phyloP scores from a whole-genome alignment of 176 grass and related monocot species.

The Aechmea fasciata region DNA sequence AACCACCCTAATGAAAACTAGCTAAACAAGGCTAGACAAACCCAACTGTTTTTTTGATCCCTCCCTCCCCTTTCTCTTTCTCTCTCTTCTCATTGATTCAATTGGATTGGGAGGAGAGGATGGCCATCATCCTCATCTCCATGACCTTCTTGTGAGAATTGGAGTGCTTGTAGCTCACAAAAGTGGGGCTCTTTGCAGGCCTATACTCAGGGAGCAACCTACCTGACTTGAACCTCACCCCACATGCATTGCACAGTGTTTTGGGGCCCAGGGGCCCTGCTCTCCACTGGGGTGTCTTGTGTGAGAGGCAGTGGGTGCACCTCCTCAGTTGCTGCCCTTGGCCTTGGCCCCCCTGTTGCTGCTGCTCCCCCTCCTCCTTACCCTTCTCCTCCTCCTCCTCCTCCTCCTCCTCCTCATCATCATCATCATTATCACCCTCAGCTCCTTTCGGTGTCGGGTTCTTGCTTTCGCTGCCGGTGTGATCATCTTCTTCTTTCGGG shows the following conservation, averaged over 20 bases:
- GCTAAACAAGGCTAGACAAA: too few species aligned
- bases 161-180: slow-evolving; percentile 72
- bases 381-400: neutral
- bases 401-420: too few species aligned
- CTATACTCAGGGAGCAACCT: slow-evolving; percentile 89
- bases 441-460: too few species aligned
- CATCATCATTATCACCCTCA: too few species aligned
- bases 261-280: slow-evolving; percentile 59
- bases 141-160: slow-evolving; percentile 97
- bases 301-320: slow-evolving; percentile 65
- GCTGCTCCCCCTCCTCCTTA: neutral
- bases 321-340: slow-evolving; percentile 40
- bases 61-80: too few species aligned
- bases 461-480: slow-evolving; percentile 15
- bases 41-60: too few species aligned
- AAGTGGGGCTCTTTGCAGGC: slow-evolving; percentile 90
- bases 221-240: slow-evolving; percentile 60
- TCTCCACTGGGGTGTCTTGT: slow-evolving; percentile 62
- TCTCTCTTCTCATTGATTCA: neutral
- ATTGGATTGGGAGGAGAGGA: slow-evolving; percentile 7
- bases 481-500: slow-evolving; percentile 20
- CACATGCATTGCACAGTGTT: slow-evolving; percentile 57
- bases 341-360: neutral
- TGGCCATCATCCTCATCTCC: slow-evolving; percentile 63
- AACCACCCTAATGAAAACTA: too few species aligned